phyloP scores from a whole-genome alignment of 2,329 filamentous ascomycete species.

The Exserohilum turcica region DNA sequence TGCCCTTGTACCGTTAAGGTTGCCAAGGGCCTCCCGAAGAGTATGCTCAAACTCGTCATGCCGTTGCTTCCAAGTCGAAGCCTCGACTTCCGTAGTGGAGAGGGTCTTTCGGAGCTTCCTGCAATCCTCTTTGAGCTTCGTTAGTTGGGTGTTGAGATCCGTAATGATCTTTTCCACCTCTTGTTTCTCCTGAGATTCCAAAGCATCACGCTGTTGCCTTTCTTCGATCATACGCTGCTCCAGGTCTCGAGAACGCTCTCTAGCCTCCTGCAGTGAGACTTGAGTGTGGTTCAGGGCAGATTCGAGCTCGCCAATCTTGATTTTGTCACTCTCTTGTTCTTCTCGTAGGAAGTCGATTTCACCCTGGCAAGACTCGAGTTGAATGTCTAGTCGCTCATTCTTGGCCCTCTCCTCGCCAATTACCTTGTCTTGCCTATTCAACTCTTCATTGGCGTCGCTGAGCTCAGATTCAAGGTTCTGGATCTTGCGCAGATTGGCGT shows the following conservation, averaged over 20 bases:
- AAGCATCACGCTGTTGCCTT: slow-evolving; percentile 81
- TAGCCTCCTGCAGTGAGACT: slow-evolving; percentile 80
- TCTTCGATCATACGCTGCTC: slow-evolving; percentile 75
- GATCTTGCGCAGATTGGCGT: slow-evolving; percentile 77
- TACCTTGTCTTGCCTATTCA: slow-evolving; percentile 82
- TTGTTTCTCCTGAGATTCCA: slow-evolving; percentile 88
- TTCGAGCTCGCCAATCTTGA: slow-evolving; percentile 93
- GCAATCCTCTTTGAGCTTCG: slow-evolving; percentile 82
- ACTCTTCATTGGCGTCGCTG: slow-evolving; percentile 80
- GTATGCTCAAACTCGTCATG: slow-evolving; percentile 89
- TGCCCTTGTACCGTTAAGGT: slow-evolving; percentile 82
- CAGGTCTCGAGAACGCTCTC: slow-evolving; percentile 64
- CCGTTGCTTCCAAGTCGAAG: slow-evolving; percentile 87
- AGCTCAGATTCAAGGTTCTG: slow-evolving; percentile 83
- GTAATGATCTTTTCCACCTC: slow-evolving; percentile 93
- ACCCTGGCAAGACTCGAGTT: slow-evolving; percentile 88
- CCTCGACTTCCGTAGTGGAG: slow-evolving; percentile 83
- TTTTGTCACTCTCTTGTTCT: slow-evolving; percentile 97
- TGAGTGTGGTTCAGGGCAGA: slow-evolving; percentile 80
- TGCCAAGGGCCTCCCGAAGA: slow-evolving; percentile 82
- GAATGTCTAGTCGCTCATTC: slow-evolving; percentile 82
- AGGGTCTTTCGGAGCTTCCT: slow-evolving; percentile 81
- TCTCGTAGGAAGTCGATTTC: slow-evolving; percentile 95
- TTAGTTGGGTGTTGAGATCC: slow-evolving; percentile 85
- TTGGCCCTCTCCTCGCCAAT: slow-evolving; percentile 86